Conservation (phyloP, 805 yeast species). For the Millerozyma miso region DNA sequence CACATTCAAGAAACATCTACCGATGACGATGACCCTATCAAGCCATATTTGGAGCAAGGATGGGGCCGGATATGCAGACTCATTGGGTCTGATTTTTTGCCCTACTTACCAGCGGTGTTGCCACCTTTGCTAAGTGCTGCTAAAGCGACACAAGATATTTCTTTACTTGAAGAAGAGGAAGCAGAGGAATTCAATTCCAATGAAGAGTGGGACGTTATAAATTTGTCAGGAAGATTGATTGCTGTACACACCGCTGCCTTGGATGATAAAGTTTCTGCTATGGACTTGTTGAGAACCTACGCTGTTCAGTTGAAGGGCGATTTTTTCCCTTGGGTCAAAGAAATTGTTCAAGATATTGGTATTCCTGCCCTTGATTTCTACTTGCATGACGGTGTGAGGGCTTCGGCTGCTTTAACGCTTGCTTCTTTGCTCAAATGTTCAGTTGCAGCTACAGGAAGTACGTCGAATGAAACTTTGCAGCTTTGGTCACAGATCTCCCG, state of each 20-base stretch:
- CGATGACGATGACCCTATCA: conserved; percentile 83
- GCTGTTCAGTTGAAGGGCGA: conserved; percentile 79
- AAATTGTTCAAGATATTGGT: conserved; percentile 72
- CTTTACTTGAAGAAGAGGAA: conserved; percentile 85
- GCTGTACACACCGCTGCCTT: conserved; percentile 93
- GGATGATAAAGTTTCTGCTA: conserved; percentile 91
- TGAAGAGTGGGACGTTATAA: conserved; percentile 94
- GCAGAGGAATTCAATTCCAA: conserved; percentile 74
- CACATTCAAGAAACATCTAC: conserved; percentile 58
- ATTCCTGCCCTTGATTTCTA: conserved; percentile 88
- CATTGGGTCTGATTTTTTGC: conserved; percentile 80
- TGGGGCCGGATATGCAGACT: conserved; percentile 93
- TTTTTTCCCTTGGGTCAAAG: conserved; percentile 79
- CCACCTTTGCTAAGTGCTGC: conserved; percentile 89
- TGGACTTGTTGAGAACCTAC: conserved; percentile 80
- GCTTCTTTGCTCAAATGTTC: conserved; percentile 71
- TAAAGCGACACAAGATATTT: conserved; percentile 83
- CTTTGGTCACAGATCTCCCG: conserved; percentile 70
- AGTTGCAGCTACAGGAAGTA: conserved; percentile 50
- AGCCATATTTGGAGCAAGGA: conserved; percentile 83
- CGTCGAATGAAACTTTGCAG: conserved; percentile 56
- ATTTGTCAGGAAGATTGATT: conserved; percentile 84
- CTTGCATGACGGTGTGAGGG: conserved; percentile 91
- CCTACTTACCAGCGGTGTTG: conserved; percentile 75
- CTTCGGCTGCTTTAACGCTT: conserved; percentile 80